Conservation (phyloP, 805 yeast genomes). For the Diddensiella santjacobensis region DNA sequence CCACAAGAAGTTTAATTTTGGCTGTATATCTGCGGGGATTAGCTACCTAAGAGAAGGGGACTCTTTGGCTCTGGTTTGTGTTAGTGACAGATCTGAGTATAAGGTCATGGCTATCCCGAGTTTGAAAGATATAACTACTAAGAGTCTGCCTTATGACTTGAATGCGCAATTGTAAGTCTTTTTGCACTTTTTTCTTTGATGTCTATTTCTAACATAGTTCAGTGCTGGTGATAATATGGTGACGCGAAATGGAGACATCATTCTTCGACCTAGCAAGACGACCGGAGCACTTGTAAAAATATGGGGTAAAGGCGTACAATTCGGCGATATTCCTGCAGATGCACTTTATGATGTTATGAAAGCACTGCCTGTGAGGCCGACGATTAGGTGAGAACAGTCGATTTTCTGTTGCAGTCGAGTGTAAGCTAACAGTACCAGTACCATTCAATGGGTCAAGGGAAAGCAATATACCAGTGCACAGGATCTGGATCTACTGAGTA, state of each 20-base stretch:
- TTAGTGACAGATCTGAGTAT: slow-evolving; percentile 24
- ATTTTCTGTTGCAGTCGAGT: too few species aligned
- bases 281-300: slow-evolving; percentile 53
- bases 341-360: slow-evolving; percentile 65
- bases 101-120: slow-evolving; percentile 52
- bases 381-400: slow-evolving; percentile 40
- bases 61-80: slow-evolving; percentile 32
- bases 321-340: slow-evolving; percentile 42
- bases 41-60: slow-evolving; percentile 45
- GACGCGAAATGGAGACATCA: slow-evolving; percentile 39
- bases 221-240: slow-evolving; percentile 42
- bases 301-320: slow-evolving; percentile 40
- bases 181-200: slow-evolving; percentile 2
- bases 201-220: slow-evolving; percentile 8
- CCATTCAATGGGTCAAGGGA: slow-evolving; percentile 86
- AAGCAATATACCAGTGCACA: slow-evolving; percentile 53
- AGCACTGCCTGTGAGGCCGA: slow-evolving; percentile 73
- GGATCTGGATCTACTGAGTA: slow-evolving; percentile 55
- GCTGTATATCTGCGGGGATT: slow-evolving; percentile 49
- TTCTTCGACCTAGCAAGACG: slow-evolving; percentile 52
- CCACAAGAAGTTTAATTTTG: slow-evolving; percentile 57
- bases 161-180: slow-evolving; percentile 35
- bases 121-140: slow-evolving; percentile 51
- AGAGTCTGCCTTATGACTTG: slow-evolving; percentile 43
- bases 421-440: slow-evolving; percentile 69